Evolutionary conservation across 345 rosid genomes (phyloP).

Genomic region (Rhizophora apiculata): DNA sequence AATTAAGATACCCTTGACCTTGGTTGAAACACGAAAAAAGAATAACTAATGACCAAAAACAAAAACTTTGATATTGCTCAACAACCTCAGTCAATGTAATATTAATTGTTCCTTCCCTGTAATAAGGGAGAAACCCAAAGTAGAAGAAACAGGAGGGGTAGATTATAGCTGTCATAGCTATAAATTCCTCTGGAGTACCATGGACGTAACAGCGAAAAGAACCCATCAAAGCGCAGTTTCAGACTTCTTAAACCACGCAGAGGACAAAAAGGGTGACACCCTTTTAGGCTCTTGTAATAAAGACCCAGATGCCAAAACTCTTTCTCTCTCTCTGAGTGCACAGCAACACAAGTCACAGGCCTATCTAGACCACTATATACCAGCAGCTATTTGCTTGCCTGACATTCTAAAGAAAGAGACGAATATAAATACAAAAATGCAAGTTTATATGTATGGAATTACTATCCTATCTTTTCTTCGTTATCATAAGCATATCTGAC

Average conservation of each 20-base stretch:
- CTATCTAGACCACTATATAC: slow-evolving; percentile 33
- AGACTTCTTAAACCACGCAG: slow-evolving; percentile 8
- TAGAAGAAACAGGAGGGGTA: slow-evolving; percentile 29
- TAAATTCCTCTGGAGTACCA: slow-evolving; percentile 34
- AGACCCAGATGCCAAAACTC: slow-evolving; percentile 22
- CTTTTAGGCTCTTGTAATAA: slow-evolving; percentile 30
- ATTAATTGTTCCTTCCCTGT: slow-evolving; percentile 13
- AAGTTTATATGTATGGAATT: neutral
- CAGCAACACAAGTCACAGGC: slow-evolving; percentile 38
- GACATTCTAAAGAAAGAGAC: slow-evolving; percentile 39
- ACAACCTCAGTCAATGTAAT: slow-evolving; percentile 17
- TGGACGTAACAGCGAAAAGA: slow-evolving; percentile 31
- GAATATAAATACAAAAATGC: slow-evolving; percentile 9
- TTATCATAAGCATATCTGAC: slow-evolving; percentile 3
- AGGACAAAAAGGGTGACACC: slow-evolving; percentile 20
- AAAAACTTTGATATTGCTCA: slow-evolving; percentile 2
- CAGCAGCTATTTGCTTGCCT: slow-evolving; percentile 22
- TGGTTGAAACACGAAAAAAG: neutral
- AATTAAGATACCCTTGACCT: neutral
- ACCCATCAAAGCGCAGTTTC: slow-evolving; percentile 35
- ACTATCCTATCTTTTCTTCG: neutral
- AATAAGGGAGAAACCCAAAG: slow-evolving; percentile 34
- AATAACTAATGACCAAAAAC: neutral
- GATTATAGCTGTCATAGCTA: slow-evolving; percentile 48
- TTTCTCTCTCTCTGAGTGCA: neutral